Evolutionary conservation across 305 asterid genomes (phyloP), one percentile per base, ranked within the genome.

Genomic region (Petunia hybrid): DNA sequence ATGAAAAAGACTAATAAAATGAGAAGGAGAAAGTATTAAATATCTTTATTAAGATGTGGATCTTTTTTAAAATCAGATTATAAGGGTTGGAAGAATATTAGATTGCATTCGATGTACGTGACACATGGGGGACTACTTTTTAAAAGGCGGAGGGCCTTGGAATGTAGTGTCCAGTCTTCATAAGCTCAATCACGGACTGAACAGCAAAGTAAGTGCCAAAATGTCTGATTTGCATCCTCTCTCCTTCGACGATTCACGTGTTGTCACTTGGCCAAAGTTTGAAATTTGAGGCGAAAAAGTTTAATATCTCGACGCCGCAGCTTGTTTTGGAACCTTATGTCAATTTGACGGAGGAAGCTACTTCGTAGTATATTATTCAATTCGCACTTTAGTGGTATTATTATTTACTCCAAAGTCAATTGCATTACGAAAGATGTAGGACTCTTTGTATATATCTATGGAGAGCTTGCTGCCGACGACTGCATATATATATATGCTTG

Each of bases 111-210:
- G 9, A 48, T 2, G 10, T 6, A 31, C 12, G 6, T 10, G 7
- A 2, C 46, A 51, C 36, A 51, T 35, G 36, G 63, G 1, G 3
- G 63, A 7, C 46, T 12, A 36, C 78, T 73, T 51, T 73, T 6
- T 36, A 35, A 35, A 73, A 51, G 78, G 4, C 6, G 1, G 78
- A 35, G 13, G 0, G 0, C 14, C 1, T 73, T 73, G 78, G 63
- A 73, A 73, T 73, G 62, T 73, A 73, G 63, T 51, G 62, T 46
- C 13, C 1, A 71, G 76, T 61, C 60, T 48, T 13, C 6, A 39
- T 73, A 35, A 22, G 45, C 53, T 82, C 78, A 79, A 40, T 90
- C 94, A 90, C 92, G 92, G 94, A 84, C 81, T 80, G 9, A 84
- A 84, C n/a, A 80, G 81, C 4, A 38, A 45, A 89, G 62, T 79